These are phyloP conservation scores for Fallopia convolvulus DNA, from an alignment of 148 eudicot species.

Conservation along the genomic window DNA sequence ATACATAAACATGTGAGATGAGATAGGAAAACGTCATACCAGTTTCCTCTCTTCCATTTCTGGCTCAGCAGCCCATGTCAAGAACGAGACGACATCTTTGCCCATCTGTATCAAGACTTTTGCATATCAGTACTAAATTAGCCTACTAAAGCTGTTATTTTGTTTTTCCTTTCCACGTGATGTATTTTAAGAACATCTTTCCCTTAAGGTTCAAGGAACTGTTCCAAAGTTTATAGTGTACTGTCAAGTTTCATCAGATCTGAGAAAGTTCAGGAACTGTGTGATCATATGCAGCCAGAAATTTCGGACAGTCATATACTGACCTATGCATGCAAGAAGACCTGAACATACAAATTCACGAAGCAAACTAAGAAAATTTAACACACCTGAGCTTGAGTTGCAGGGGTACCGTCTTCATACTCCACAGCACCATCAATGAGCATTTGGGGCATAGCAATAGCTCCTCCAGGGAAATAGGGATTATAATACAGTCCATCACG, in stretches of 20 bases:
- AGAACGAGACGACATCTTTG: conserved; percentile 59
- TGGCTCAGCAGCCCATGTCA: conserved; percentile 89
- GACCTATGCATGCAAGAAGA: neutral
- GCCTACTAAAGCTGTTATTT: neutral
- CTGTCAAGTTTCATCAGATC: neutral
- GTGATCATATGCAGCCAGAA: neutral
- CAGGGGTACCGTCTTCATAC: conserved; percentile 92
- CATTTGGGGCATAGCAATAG: conserved; percentile 99
- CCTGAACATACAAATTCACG: neutral
- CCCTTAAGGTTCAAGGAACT: neutral
- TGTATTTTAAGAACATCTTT: neutral
- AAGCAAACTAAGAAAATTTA: neutral
- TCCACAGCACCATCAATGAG: conserved; percentile 93
- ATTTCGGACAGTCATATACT: neutral
- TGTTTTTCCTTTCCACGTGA: neutral
- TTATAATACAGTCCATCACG: conserved; percentile 92
- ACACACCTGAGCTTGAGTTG: conserved; percentile 89
- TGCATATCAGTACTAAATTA: neutral
- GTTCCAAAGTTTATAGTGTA: neutral
- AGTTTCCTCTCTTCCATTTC: conserved; percentile 96
- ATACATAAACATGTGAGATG: neutral
- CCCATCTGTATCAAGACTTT: conserved; percentile 62
- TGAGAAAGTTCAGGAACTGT: neutral
- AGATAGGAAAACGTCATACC: conserved; percentile 25
- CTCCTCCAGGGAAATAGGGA: conserved; percentile 98